These are phyloP conservation scores for Microsporum canis DNA, from an alignment of 2,329 filamentous ascomycete genomes.

Conservation along the genomic window DNA sequence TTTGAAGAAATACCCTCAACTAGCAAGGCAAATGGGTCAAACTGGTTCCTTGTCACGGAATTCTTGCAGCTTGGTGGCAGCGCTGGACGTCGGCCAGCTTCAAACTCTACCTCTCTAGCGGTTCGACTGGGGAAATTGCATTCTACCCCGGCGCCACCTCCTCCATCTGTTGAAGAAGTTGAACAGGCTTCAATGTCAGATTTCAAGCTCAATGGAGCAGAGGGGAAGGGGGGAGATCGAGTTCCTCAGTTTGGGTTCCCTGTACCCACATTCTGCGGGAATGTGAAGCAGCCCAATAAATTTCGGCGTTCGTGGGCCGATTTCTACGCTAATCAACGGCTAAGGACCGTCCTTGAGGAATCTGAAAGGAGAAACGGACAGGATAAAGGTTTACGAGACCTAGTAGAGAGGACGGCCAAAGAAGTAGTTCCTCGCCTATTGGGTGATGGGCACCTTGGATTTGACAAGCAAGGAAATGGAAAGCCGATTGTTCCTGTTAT, in stretches of 20 bases:
- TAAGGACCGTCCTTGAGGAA: constrained; percentile 52
- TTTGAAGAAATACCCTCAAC: constrained; percentile 19
- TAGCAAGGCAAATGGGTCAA: not conserved
- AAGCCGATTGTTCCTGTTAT: constrained; percentile 61
- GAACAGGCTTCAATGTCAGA: not conserved
- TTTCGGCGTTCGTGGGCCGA: constrained; percentile 67
- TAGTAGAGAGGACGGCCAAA: constrained; percentile 54
- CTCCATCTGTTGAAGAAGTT: constrained; percentile 5
- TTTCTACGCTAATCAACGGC: constrained; percentile 68
- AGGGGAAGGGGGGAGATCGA: constrained; percentile 17
- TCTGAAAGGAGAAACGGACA: constrained; percentile 51
- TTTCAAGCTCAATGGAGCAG: constrained; percentile 1
- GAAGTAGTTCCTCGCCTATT: constrained; percentile 67
- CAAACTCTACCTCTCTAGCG: constrained; percentile 45
- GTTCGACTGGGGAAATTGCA: constrained; percentile 70
- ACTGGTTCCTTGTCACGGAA: constrained; percentile 56
- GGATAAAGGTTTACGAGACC: constrained; percentile 49
- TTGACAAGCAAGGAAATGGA: constrained; percentile 30
- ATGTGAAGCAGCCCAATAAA: constrained; percentile 68
- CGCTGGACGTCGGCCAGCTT: constrained; percentile 34
- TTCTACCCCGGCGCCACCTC: constrained; percentile 54
- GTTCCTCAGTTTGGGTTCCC: constrained; percentile 71
- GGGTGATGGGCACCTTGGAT: constrained; percentile 53
- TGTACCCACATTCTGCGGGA: constrained; percentile 73
- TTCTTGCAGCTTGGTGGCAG: constrained; percentile 56